Percentiles rank a stretch among this genome's conserved stretches.
Evolutionary conservation across 768 basidiomycete genomes (phyloP).

Genomic region (Termitomyces eurrhizus): DNA sequence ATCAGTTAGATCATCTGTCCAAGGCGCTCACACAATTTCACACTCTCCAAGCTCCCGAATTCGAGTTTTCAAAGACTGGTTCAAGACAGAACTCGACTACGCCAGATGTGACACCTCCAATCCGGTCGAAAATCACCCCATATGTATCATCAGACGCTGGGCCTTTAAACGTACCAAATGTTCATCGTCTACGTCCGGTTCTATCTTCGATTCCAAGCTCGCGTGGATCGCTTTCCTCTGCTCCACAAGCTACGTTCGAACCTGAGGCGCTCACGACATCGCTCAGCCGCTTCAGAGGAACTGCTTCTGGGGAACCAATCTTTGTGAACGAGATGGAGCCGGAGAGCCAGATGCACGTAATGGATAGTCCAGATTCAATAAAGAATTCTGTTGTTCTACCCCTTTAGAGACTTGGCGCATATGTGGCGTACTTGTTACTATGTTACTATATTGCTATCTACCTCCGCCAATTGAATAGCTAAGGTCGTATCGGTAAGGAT

Average conservation of each 20-base stretch:
- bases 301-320: constrained; percentile 15
- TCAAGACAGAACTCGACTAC: constrained; percentile 17
- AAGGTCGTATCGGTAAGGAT: too few species aligned
- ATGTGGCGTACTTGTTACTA: constrained; percentile 12
- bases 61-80: constrained; percentile 30
- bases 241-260: neutral
- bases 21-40: constrained; percentile 48
- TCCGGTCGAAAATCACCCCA: constrained; percentile 3
- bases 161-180: neutral
- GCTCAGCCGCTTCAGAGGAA: constrained; percentile 10
- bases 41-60: constrained; percentile 40
- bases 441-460: too few species aligned
- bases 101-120: constrained; percentile 12
- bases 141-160: neutral
- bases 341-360: constrained; percentile 18
- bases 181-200: neutral
- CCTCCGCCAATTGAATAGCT: too few species aligned
- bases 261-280: constrained; percentile 14
- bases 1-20: constrained; percentile 57
- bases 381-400: constrained; percentile 22
- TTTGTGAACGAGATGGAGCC: constrained; percentile 18
- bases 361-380: constrained; percentile 36
- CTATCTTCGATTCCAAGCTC: constrained; percentile 4
- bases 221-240: constrained; percentile 4
- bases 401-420: constrained; percentile 3